Evolutionary conservation across 805 yeast species (phyloP).

Genomic region (Starmerella riodocensis): DNA sequence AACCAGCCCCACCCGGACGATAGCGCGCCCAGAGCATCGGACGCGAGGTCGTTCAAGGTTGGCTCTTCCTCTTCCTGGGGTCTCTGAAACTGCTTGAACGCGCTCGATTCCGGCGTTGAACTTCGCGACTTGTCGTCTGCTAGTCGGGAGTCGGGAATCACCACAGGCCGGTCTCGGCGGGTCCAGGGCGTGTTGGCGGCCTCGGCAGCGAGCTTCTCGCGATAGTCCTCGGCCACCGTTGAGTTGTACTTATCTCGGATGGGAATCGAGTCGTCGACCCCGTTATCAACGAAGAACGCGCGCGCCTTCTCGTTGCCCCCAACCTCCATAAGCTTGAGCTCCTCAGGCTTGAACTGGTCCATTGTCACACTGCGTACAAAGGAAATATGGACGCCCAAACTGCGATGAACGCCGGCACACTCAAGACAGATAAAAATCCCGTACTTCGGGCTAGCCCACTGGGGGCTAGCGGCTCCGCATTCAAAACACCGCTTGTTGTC

Average conservation of each 20-base stretch:
- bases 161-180: conserved; percentile 33
- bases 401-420: conserved; percentile 90
- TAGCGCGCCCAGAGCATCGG: conserved; percentile 82
- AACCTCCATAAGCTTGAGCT: conserved; percentile 74
- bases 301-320: conserved; percentile 81
- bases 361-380: conserved; percentile 93
- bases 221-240: conserved; percentile 88
- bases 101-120: neutral
- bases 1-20: conserved; percentile 90
- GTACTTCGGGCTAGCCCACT: conserved; percentile 98
- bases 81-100: conserved; percentile 16
- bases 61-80: conserved; percentile 6
- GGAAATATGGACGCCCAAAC: conserved; percentile 91
- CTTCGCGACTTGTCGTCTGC: neutral
- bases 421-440: conserved; percentile 95
- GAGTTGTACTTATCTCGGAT: conserved; percentile 72
- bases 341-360: conserved; percentile 97
- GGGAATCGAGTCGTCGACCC: conserved; percentile 50
- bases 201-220: conserved; percentile 59
- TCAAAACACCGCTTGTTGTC: conserved; percentile 84
- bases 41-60: conserved; percentile 35
- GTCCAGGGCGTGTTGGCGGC: conserved; percentile 61
- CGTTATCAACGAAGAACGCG: conserved; percentile 55
- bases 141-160: conserved; percentile 18
- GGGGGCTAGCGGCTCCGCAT: conserved; percentile 91